Evolutionary conservation across 345 rosid genomes (phyloP), one percentile per base, ranked within the genome.

Genomic region (Brassica juncea): DNA sequence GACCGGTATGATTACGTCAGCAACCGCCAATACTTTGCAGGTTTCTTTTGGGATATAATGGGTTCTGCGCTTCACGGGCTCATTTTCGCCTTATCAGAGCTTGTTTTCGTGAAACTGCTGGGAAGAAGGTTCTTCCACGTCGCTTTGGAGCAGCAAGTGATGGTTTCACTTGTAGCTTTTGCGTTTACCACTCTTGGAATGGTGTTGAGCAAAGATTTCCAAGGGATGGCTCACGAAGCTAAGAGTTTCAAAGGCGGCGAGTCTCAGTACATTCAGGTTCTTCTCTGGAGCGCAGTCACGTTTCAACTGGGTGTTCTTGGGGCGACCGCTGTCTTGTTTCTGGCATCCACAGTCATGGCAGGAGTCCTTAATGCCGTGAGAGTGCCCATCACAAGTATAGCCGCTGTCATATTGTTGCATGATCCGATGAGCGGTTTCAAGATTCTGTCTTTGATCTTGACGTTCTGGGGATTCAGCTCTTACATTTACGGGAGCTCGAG

Each of bases 401-500:
- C 92, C 0, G 96, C 97, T 2, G 93, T 92, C 3, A 89, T 92
- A 77, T 35, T 92, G 83, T 73, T 94, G 62, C 86, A 89, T 66
- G 97, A 94, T 65, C 92, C 97, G 0, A 90, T 92, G 98, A 89
- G 97, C 6, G 94, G 97, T 3, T 91, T 94, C 71, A 94, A 94
- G 86, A 91, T 92, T 61, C 82, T 92, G 6, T 90, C 98, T n/a
- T 61, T 92, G 69, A n/a, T 87, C 27, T 66, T 89, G n/a, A 90
- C 97, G 0, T 87, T 91, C 27, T 94, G 97, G 97, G 97, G 98
- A 62, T 90, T 92, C 55, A 88, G 75, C 58, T 92, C 87, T 34
- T 94, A 89, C 82, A 87, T 94, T 64, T 89, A 89, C 21, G 96
- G 98, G 3, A 90, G 42, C 80, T 81, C 88, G 4, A 89, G 34